A percentile compares a stretch with the other conserved stretches of the same genome.
These are phyloP conservation scores for Kodamaea alishanica DNA, from an alignment of 1,139 yeast species.

Conservation along the genomic window DNA sequence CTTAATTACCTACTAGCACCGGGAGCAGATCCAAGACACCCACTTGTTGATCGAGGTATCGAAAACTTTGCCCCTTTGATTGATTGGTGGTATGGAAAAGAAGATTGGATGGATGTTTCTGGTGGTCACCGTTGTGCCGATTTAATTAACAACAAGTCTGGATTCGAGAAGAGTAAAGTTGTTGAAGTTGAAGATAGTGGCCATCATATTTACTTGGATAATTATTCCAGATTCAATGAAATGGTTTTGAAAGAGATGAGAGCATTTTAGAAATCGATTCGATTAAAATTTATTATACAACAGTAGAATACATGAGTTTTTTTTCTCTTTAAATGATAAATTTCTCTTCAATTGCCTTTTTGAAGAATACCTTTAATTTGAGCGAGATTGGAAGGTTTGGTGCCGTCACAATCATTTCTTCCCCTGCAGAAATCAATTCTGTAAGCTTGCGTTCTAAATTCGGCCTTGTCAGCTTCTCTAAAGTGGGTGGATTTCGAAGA, in stretches of 20 bases:
- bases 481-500: conserved; percentile 47
- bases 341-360: neutral
- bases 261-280: neutral
- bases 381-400: conserved; percentile 49
- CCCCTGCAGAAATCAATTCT: conserved; percentile 39
- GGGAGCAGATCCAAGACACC: conserved; percentile 70
- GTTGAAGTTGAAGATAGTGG: conserved; percentile 54
- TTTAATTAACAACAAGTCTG: conserved; percentile 27
- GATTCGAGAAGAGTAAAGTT: conserved; percentile 34
- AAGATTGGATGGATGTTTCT: conserved; percentile 71
- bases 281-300: neutral
- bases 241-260: conserved; percentile 46
- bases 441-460: conserved; percentile 39
- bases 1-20: conserved; percentile 65
- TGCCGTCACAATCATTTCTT: conserved; percentile 58
- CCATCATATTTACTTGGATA: conserved; percentile 70
- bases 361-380: conserved; percentile 23
- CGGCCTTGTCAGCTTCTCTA: conserved; percentile 47
- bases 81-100: conserved; percentile 68
- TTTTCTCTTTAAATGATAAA: too few species aligned
- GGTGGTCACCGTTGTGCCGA: conserved; percentile 51
- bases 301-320: neutral
- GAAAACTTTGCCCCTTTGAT: conserved; percentile 49
- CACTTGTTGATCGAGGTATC: conserved; percentile 50
- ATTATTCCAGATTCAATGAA: conserved; percentile 47